Base-by-base conservation (phyloP, 371 early-diverging fungal species). In the Syncephalis fuscata region DNA sequence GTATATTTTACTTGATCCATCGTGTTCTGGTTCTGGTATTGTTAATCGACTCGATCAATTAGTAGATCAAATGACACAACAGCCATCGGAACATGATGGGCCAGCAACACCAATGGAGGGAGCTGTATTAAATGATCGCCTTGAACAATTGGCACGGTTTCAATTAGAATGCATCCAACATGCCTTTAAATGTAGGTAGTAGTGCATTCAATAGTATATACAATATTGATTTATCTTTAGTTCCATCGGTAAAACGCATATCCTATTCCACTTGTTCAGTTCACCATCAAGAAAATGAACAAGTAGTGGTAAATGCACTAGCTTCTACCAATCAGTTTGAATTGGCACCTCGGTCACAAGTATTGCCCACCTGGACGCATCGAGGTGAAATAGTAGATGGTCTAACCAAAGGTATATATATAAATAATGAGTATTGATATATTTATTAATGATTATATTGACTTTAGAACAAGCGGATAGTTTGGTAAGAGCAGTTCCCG, bases 21-120 rank as follows among this genome's bases (percentile, higher is more conserved):
- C 92, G 3, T 99, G 99, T 59, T 91, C 93, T 37, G 99, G 99
- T 1, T 92, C 94, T 16, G 99, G 99, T 2, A 98, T 93, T 39
- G 77, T 89, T 44, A 78, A 78, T 46, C 68, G 92, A 38, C 54
- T 90, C 54, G 92, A 94, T 53, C 73, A 78, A 48, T 64, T 91
- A 14, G 71, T 89, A 0, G 84, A 87, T 52, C 42, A 48, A 0
- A 56, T 54, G 16, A 71, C 62, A 46, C 67, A 68, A 21, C 67
- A 64, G 23, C 55, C 7, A 57, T 55, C 1, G 56, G 62, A 27
- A 58, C 52, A 37, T 55, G 62, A 11, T 54, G 45, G 1, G 54
- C 55, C 2, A 55, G 52, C 22, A 39, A 53, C 1, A 44, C 53
- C 1, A 51, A 50, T 19, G 17, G 23, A 20, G 43, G 50, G 10